Evolutionary conservation across 495 filamentous ascomycete species (phyloP).

Genomic region (Aspergillus haitiensis): DNA sequence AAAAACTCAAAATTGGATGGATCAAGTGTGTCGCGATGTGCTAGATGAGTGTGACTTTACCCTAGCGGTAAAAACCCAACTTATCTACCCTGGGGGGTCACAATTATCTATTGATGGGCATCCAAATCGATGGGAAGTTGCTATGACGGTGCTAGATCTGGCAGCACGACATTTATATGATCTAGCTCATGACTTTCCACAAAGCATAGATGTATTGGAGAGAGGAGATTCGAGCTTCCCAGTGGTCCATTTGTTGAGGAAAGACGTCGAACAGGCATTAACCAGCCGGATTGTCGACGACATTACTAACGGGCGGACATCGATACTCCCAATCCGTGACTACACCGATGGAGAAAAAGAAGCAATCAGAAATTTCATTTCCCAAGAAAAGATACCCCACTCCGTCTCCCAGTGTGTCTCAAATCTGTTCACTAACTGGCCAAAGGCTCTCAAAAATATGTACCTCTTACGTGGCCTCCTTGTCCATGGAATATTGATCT

Average conservation of each 20-base stretch:
- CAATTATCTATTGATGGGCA: slow-evolving; percentile 56
- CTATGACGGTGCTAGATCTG: slow-evolving; percentile 52
- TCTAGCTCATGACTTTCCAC: slow-evolving; percentile 26
- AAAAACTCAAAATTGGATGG: slow-evolving; percentile 42
- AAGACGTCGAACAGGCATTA: slow-evolving; percentile 22
- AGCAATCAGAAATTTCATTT: slow-evolving; percentile 18
- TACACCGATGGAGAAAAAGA: slow-evolving; percentile 1
- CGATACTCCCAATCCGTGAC: slow-evolving; percentile 25
- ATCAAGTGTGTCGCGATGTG: slow-evolving; percentile 50
- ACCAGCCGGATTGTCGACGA: slow-evolving; percentile 14
- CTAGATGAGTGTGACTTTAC: slow-evolving; percentile 67
- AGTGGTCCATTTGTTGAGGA: slow-evolving; percentile 21
- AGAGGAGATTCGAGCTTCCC: slow-evolving; percentile 23
- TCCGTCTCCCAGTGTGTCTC: background rate
- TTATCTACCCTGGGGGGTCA: slow-evolving; percentile 66
- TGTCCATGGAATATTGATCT: slow-evolving; percentile 53
- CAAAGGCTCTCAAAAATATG: slow-evolving; percentile 28
- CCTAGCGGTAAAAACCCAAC: slow-evolving; percentile 56
- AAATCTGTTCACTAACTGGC: slow-evolving; percentile 5
- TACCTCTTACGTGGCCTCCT: slow-evolving; percentile 63
- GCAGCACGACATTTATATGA: slow-evolving; percentile 32
- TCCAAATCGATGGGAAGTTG: slow-evolving; percentile 58
- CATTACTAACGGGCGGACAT: slow-evolving; percentile 14
- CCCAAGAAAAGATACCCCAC: slow-evolving; percentile 1
- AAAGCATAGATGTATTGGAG: slow-evolving; percentile 39